These are phyloP conservation scores for Cladophialophora carrionii DNA, from an alignment of 2,329 filamentous ascomycete species.

Conservation along the genomic window DNA sequence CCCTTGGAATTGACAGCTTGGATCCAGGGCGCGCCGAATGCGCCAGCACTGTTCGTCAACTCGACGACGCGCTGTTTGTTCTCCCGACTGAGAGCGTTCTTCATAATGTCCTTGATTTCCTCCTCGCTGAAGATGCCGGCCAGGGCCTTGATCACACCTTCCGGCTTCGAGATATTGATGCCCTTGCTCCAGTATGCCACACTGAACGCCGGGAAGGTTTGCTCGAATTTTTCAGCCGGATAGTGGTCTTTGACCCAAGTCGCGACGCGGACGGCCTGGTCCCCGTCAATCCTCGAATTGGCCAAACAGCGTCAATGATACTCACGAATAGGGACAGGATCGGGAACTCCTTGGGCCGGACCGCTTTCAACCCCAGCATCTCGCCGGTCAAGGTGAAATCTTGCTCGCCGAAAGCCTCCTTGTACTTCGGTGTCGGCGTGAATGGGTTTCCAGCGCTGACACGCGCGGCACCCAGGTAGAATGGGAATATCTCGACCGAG, in stretches of 20 bases:
- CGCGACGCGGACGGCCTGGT: conserved; percentile 31
- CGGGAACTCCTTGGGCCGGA: conserved; percentile 27
- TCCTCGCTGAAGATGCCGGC: conserved; percentile 29
- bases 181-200: conserved; percentile 32
- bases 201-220: conserved; percentile 30
- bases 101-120: conserved; percentile 33
- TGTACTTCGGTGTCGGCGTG: conserved; percentile 22
- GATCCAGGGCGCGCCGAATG: conserved; percentile 33
- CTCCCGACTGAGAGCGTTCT: conserved; percentile 26
- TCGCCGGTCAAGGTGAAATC: conserved; percentile 28
- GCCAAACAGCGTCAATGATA: neutral
- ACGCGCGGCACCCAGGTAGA: conserved; percentile 29
- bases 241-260: conserved; percentile 35
- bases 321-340: conserved; percentile 33
- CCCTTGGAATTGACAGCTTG: conserved; percentile 28
- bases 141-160: conserved; percentile 27
- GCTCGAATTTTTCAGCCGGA: conserved; percentile 31
- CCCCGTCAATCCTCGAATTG: neutral
- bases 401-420: conserved; percentile 27
- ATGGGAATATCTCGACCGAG: conserved; percentile 30
- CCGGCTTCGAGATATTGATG: conserved; percentile 31
- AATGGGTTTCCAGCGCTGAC: conserved; percentile 27
- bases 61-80: conserved; percentile 32
- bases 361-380: conserved; percentile 24
- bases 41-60: conserved; percentile 28